Base-by-base conservation (phyloP, 2,329 filamentous ascomycete species). In the Aureobasidium leucospermi region DNA sequence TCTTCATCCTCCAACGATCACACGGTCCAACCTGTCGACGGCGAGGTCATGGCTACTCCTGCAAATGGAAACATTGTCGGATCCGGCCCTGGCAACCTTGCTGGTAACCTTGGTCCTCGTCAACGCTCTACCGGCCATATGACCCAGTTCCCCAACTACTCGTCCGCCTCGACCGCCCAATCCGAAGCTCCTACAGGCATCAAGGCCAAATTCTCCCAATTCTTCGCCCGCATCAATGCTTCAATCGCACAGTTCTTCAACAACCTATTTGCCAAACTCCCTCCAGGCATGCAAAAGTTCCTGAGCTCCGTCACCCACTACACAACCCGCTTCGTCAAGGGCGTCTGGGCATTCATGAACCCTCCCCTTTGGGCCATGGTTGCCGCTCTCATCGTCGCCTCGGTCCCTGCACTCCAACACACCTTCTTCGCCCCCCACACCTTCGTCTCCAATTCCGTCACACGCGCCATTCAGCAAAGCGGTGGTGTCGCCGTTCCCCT, bases 321-420 rank as follows among this genome's bases (percentile, higher is more conserved):
- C 43, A 57, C 76, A 32, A 66, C 66, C 72, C 81, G 71, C 63
- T 86, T 89, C 66, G 74, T 83, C 65, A 75, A 75, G 51, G 91
- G 91, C 56, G 71, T 92, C 11, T 94, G 89, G 88, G 88, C 89
- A 49, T 96, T 96, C 73, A 97, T 99, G 93, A 97, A 97, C 74
- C 93, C 94, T 43, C 94, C 94, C 0, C 85, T 99, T 29, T 97
- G 92, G 91, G 92, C 94, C 32, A 97, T 99, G 94, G 78, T 97
- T 36, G 78, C 86, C 41, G 90, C 94, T n/a, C 86, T 97, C 47
- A 76, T 96, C 53, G 89, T 99, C 6, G 94, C 94, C 2, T 96
- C 91, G 0, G 83, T 96, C 6, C 94, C 94, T 0, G 70, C 78
- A 1, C 81, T 99, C 7, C 93, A 99, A 72, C 78, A 81, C 42